phyloP scores from a whole-genome alignment of 2,329 filamentous ascomycete genomes.

The Ophiognomonia clavigignenti-juglandacearum region DNA sequence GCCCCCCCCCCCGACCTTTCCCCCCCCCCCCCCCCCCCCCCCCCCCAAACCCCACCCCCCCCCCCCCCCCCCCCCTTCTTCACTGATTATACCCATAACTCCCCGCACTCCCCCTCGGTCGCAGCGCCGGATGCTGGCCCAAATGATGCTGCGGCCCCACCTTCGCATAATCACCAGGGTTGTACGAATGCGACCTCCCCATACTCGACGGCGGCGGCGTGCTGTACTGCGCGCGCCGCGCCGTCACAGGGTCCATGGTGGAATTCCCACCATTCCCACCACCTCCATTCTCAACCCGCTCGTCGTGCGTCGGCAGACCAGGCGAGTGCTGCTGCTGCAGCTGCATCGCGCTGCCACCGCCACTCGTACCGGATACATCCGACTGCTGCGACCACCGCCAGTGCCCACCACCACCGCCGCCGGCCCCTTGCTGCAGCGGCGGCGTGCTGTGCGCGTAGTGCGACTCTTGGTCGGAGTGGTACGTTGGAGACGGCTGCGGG shows the following conservation, averaged over 20 bases:
- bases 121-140: neutral
- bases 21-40: too few relatives aligned
- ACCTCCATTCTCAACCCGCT: slow-evolving; percentile 42
- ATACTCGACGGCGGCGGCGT: slow-evolving; percentile 17
- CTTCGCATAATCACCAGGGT: slow-evolving; percentile 34
- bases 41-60: too few relatives aligned
- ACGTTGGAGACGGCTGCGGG: slow-evolving; percentile 26
- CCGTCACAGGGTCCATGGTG: slow-evolving; percentile 15
- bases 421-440: slow-evolving; percentile 19
- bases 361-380: slow-evolving; percentile 19
- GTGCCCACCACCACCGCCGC: slow-evolving; percentile 10
- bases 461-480: slow-evolving; percentile 22
- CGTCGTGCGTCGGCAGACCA: slow-evolving; percentile 36
- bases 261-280: slow-evolving; percentile 14
- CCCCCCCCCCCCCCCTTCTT: too few relatives aligned
- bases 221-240: slow-evolving; percentile 1
- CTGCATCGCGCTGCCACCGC: slow-evolving; percentile 26
- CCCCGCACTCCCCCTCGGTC: neutral
- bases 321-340: too few relatives aligned
- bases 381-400: slow-evolving; percentile 39
- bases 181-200: slow-evolving; percentile 28
- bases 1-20: too few relatives aligned
- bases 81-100: slow-evolving; percentile 7
- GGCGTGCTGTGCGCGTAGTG: slow-evolving; percentile 18
- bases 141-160: neutral